Base-by-base conservation (phyloP, 176 grass and related monocot species). In the Urochloa ruziziensis region DNA sequence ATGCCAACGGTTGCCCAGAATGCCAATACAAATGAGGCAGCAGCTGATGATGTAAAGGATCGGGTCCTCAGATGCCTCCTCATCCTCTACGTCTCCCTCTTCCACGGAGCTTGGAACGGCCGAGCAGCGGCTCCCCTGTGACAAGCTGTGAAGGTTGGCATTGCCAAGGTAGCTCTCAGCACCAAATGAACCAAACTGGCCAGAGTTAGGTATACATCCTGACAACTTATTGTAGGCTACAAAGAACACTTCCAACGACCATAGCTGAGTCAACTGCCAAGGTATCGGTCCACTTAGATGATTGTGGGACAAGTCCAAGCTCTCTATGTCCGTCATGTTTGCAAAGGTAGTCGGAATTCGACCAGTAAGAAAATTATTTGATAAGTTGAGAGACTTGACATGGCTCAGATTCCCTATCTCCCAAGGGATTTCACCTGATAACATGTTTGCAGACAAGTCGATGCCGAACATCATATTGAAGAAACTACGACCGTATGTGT, bases 141-240 rank as follows among this genome's bases (percentile, higher is more conserved):
- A 28, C 0, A 18, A 16, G 10, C 72, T 73, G 7, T 77, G 67
- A 13, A 88, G 79, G 19, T 79, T 43, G 4, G 30, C 14, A 18
- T 88, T 83, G 2, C 86, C 86, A 8, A 78, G 8, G 36, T 88
- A 83, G 27, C 71, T 70, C 0, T 14, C 57, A 7, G 3, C 10
- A 3, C 19, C 11, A 29, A 88, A 83, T 3, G 86, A 60, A 18
- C 14, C 8, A 2, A 88, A 83, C 13, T 88, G 79, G 5, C 74
- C 60, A 8, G 6, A 15, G 74, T 4, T 37, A 29, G 74, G 63
- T 88, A 75, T 88, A 34, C 79, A 82, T 2, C 86, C 86, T 8
- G 86, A 62, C n/a, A 88, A 69, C 19, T 88, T 82, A 12, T 88
- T 82, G 19, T 83, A 88, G 14, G 85, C 85, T 11, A 88, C 60